A percentile compares a stretch with the other conserved stretches of the same genome.
phyloP scores from a whole-genome alignment of 345 rosid genomes.

The Syzygium grande region DNA sequence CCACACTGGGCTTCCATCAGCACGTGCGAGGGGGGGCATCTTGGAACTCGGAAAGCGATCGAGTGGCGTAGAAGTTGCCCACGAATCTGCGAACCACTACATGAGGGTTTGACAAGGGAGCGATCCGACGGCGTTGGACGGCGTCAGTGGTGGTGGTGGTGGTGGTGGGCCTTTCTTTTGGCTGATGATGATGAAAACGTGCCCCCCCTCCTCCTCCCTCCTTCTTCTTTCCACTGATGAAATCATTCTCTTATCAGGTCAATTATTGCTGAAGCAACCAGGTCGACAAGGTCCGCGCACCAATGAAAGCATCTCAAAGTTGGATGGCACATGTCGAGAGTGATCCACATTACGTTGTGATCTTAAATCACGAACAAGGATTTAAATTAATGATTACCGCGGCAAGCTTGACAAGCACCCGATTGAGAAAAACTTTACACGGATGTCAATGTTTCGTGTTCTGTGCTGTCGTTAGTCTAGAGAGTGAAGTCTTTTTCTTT shows the following conservation, averaged over 20 bases:
- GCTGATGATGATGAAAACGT: not conserved
- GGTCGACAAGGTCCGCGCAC: not conserved
- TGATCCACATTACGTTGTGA: not conserved
- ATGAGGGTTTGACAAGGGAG: not conserved
- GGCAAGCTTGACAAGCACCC: not conserved
- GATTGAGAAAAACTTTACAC: not conserved
- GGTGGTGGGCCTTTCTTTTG: not conserved
- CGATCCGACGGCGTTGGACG: not conserved
- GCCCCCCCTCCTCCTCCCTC: not conserved
- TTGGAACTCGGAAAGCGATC: not conserved
- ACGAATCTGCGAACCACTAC: not conserved
- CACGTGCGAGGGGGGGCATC: not conserved
- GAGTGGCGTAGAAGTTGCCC: not conserved
- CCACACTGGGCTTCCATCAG: not conserved
- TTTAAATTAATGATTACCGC: not conserved
- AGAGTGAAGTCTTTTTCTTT: not conserved
- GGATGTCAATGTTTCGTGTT: not conserved
- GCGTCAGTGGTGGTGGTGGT: not conserved
- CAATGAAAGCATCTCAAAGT: not conserved
- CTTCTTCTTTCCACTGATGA: not conserved
- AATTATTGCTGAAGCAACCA: not conserved
- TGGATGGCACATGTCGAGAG: not conserved
- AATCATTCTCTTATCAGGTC: not conserved
- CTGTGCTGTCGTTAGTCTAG: not conserved
- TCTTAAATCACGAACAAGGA: not conserved